Conservation (phyloP, 2,329 filamentous ascomycete genomes). For the Diaporthe sp. region DNA sequence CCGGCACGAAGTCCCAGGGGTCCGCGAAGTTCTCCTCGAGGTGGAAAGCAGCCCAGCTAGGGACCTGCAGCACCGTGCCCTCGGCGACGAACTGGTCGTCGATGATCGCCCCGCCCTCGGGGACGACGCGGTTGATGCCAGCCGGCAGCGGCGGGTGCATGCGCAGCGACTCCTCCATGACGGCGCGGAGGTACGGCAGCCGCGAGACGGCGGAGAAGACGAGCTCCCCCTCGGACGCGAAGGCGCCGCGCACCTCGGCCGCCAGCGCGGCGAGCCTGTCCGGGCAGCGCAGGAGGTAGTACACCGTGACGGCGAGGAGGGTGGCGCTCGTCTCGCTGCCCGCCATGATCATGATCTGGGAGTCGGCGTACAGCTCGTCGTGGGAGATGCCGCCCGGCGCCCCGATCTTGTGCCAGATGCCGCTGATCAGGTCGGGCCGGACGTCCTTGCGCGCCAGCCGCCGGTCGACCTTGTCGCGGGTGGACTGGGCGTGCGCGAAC, state of each 20-base stretch:
- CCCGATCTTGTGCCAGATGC: conserved; percentile 35
- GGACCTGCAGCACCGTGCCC: conserved; percentile 54
- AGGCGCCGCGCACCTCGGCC: conserved; percentile 36
- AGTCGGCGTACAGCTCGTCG: conserved; percentile 42
- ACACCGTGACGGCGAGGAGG: conserved; percentile 41
- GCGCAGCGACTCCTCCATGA: conserved; percentile 41
- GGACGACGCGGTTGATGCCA: conserved; percentile 40
- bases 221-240: not conserved
- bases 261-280: conserved; percentile 28
- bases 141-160: conserved; percentile 43
- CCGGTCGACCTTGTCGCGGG: conserved; percentile 41
- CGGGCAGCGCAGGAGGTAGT: conserved; percentile 41
- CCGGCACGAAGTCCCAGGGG: conserved; percentile 49
- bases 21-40: conserved; percentile 47
- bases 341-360: conserved; percentile 42
- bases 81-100: conserved; percentile 44
- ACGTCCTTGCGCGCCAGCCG: conserved; percentile 37
- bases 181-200: conserved; percentile 40
- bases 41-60: conserved; percentile 46
- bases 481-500: conserved; percentile 39
- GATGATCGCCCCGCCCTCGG: conserved; percentile 44
- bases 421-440: conserved; percentile 40
- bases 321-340: conserved; percentile 43
- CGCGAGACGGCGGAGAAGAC: conserved; percentile 38
- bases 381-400: conserved; percentile 33